Base-by-base conservation (phyloP, 106 monocot genomes). In the Acorus calamus region DNA sequence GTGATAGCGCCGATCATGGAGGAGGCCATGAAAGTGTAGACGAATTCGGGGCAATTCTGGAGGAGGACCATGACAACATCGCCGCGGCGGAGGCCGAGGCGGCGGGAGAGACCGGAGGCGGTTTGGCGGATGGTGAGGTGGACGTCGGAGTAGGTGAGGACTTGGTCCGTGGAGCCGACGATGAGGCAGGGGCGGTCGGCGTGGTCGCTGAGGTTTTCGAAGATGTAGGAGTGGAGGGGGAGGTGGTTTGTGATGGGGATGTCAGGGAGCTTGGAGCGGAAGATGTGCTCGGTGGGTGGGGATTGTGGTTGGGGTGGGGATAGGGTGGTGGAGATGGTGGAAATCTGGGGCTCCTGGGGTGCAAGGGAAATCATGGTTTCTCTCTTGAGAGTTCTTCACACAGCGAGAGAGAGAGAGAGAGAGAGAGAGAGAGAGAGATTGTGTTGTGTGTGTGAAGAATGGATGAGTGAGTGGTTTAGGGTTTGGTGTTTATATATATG, bases 161-260 rank as follows among this genome's bases (percentile, higher is more conserved):
- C 61, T n/a, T 59, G n/a, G 11, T 68, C 84, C 65, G 89, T 73
- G 59, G 66, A 10, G 63, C 80, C 79, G 55, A 63, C 49, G 84
- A 96, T 82, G 74, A 96, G 77, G 60, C 84, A 90, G 8, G 84
- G 78, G 48, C 69, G 59, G 78, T 82, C 76, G 54, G 78, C 10
- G 61, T 75, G 52, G n/a, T 74, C 61, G 9, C 73, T 2, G 44
- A 71, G 43, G 12, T 66, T 61, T 49, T 84, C 63, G 72, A 96
- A 91, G 80, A 84, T 85, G 78, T 96, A 96, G 49, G 68, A 14
- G 67, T 90, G 94, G 59, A 96, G 82, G 0, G 90, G 74, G 52
- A 80, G 73, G 64, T 82, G 70, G 74, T 74, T 74, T 48, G 77
- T 46, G 65, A 90, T 77, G 55, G 55, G 12, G 60, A 87, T 90